Evolutionary conservation across 371 early-diverging fungal species (phyloP).

Genomic region (Mucor velutinosus): DNA sequence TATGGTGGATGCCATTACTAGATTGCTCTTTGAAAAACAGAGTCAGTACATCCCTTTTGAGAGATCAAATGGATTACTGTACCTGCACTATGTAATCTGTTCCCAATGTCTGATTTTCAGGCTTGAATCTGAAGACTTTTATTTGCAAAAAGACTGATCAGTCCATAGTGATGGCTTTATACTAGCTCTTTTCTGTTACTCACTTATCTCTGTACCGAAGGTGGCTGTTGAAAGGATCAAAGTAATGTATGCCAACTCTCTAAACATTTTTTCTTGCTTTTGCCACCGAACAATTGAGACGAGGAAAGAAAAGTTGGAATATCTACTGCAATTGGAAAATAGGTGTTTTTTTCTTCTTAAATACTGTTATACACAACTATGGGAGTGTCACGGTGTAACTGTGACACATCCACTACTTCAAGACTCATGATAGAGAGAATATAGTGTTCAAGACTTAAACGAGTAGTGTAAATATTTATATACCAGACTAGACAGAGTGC

Average conservation of each 20-base stretch:
- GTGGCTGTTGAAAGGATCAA: not conserved
- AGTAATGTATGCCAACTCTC: slow-evolving; percentile 1
- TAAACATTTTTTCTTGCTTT: not conserved
- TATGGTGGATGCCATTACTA: not conserved
- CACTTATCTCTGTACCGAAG: slow-evolving; percentile 2
- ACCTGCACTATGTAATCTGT: not conserved
- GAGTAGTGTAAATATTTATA: not conserved
- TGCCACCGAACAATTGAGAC: not conserved
- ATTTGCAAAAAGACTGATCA: not conserved
- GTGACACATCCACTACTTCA: not conserved
- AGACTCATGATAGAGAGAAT: not conserved
- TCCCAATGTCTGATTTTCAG: not conserved
- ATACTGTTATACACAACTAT: too few species aligned
- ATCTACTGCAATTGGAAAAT: not conserved
- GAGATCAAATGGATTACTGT: not conserved
- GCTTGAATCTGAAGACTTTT: slow-evolving; percentile 2
- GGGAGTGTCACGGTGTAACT: not conserved
- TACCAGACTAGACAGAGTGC: not conserved
- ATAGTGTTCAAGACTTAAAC: not conserved
- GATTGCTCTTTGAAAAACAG: not conserved
- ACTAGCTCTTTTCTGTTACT: not conserved
- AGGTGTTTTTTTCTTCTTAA: not conserved
- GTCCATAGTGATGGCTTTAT: too few species aligned
- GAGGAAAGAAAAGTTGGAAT: not conserved
- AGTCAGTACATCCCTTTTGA: not conserved